Evolutionary conservation across 2,329 filamentous ascomycete genomes (phyloP), one percentile per base, ranked within the genome.

Genomic region (Elsinoe batatas): DNA sequence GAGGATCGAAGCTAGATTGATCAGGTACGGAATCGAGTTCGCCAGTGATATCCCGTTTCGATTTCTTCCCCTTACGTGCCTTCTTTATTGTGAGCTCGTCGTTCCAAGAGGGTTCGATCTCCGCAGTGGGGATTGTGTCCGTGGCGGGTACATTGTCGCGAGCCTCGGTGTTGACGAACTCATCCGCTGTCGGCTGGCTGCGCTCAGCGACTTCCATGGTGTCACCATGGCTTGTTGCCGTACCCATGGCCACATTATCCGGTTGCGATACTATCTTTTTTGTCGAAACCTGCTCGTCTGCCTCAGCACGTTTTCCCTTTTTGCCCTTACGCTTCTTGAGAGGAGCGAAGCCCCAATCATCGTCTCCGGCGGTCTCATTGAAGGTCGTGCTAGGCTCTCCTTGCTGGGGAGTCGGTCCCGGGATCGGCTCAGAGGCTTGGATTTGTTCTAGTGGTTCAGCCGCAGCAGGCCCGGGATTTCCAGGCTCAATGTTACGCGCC

Each of bases 291-390:
- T 30, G 44, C 40, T 18, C 42, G 20, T 61, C 63, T 11, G 58
- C 44, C 17, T 59, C 55, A 5, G 22, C 17, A 13, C 42, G 32
- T 5, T 60, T 42, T 46, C n/a, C 51, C 12, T 53, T 55, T 43
- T 61, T 64, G 44, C 57, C 57, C 51, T 59, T 64, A 40, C 59
- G 60, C 46, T 61, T 60, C 33, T 46, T 60, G 13, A 42, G 47
- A 15, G 47, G 12, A 4, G 55, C 36, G 7, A 56, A 40, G 44
- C 53, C 55, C 20, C 44, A 54, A 5, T 53, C 54, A 15, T 55
- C 53, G 5, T 50, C 58, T n/a, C 40, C 26, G 15, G 10, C 13
- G n/a, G 36, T 12, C 22, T 54, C 51, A 17, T 36, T 33, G 18
- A 17, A 3, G 2, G 18, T n/a, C 6, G 4, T 17, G 6, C n/a